Evolutionary conservation across 108 stramenopile species (phyloP).

Genomic region (Discostella pseudostelligera): DNA sequence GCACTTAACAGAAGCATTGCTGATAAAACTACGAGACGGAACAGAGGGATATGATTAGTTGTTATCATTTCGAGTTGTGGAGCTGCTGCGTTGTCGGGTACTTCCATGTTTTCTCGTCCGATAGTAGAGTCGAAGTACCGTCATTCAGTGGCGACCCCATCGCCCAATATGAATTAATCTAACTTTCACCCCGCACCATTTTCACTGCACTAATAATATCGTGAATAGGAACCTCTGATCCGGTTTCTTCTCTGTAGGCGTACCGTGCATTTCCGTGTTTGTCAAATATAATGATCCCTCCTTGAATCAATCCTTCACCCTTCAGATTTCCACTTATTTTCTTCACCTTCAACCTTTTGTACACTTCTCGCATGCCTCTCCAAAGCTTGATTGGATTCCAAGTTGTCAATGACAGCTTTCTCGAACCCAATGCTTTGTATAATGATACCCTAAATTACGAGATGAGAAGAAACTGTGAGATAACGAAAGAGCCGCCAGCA

Average conservation of each 20-base stretch:
- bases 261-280: slow-evolving; percentile 35
- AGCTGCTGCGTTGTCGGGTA: slow-evolving; percentile 4
- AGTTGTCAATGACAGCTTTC: slow-evolving; percentile 27
- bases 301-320: slow-evolving; percentile 65
- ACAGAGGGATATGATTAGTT: no score
- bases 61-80: neutral
- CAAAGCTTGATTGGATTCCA: slow-evolving; percentile 56
- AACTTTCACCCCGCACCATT: slow-evolving; percentile 27
- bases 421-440: slow-evolving; percentile 54
- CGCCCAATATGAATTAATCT: neutral
- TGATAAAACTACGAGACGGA: no score
- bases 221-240: slow-evolving; percentile 42
- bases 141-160: slow-evolving; percentile 11
- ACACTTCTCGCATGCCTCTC: slow-evolving; percentile 36
- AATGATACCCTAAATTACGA: slow-evolving; percentile 28
- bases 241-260: slow-evolving; percentile 62
- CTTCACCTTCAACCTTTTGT: slow-evolving; percentile 41
- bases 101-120: neutral
- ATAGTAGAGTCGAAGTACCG: slow-evolving; percentile 18
- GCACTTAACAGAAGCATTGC: no score
- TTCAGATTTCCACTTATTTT: slow-evolving; percentile 57
- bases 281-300: slow-evolving; percentile 62
- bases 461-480: neutral
- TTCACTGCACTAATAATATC: slow-evolving; percentile 48
- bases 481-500: no score